These are phyloP conservation scores for Hyphopichia pseudoburtonii DNA, from an alignment of 1,139 yeast genomes.

Conservation along the genomic window DNA sequence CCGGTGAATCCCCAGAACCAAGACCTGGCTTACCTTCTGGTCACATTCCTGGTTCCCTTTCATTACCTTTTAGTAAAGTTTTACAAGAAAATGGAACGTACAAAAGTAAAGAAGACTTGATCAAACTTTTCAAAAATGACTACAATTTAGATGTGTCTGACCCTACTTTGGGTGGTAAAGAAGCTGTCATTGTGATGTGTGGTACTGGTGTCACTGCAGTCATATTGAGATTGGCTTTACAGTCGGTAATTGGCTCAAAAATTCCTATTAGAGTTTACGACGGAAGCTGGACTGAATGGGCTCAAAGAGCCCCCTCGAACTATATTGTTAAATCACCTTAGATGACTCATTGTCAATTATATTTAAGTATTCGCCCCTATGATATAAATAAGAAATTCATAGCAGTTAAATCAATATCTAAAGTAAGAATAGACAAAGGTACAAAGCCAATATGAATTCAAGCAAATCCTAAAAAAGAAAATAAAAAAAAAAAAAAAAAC, in stretches of 20 bases:
- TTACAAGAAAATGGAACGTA: conserved; percentile 52
- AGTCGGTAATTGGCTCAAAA: conserved; percentile 56
- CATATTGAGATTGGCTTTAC: conserved; percentile 58
- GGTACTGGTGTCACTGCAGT: conserved; percentile 97
- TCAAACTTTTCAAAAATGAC: conserved; percentile 41
- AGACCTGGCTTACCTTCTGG: conserved; percentile 86
- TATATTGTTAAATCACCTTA: conserved; percentile 25
- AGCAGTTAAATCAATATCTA: too few species aligned
- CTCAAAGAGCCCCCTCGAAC: conserved; percentile 41
- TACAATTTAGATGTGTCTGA: conserved; percentile 33
- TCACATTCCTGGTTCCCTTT: conserved; percentile 78
- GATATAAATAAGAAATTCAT: too few species aligned
- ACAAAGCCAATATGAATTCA: too few species aligned
- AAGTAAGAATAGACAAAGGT: too few species aligned
- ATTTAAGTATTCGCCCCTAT: too few species aligned
- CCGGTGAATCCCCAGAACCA: conserved; percentile 83
- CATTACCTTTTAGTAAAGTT: conserved; percentile 72
- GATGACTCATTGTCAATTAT: not conserved
- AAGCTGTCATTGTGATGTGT: conserved; percentile 81
- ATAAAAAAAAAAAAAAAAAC: too few species aligned
- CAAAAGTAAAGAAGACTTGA: conserved; percentile 47
- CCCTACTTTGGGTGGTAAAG: conserved; percentile 25
- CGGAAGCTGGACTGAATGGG: conserved; percentile 90
- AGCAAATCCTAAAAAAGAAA: too few species aligned
- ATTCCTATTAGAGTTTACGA: conserved; percentile 76